Evolutionary conservation across 2,329 filamentous ascomycete genomes (phyloP).

Genomic region (Monilinia laxa): DNA sequence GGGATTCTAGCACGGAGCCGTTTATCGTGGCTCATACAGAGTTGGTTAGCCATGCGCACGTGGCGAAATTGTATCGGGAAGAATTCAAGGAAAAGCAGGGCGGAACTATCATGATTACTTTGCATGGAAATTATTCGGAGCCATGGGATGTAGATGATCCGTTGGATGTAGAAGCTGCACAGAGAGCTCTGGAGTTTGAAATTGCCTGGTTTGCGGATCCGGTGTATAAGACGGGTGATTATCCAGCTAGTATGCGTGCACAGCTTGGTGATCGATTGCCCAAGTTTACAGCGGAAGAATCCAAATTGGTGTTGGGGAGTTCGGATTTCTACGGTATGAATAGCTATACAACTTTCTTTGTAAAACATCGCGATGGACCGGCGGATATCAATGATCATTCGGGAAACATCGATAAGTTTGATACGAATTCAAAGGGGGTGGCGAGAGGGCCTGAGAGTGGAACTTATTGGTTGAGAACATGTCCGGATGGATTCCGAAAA

Average conservation of each 20-base stretch:
- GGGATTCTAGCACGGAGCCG: slow-evolving; percentile 72
- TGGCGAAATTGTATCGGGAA: slow-evolving; percentile 76
- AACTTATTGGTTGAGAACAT: slow-evolving; percentile 74
- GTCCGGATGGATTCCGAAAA: slow-evolving; percentile 72
- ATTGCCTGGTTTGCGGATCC: slow-evolving; percentile 87
- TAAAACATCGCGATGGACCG: slow-evolving; percentile 65
- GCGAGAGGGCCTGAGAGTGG: slow-evolving; percentile 78
- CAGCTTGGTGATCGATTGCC: slow-evolving; percentile 80
- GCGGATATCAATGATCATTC: slow-evolving; percentile 65
- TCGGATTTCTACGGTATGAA: slow-evolving; percentile 95
- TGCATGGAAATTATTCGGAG: slow-evolving; percentile 65
- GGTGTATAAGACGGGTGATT: slow-evolving; percentile 72
- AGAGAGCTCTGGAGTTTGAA: slow-evolving; percentile 79
- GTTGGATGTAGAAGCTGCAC: slow-evolving; percentile 68
- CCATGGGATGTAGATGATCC: slow-evolving; percentile 78
- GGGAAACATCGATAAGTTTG: slow-evolving; percentile 71
- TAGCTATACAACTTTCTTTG: slow-evolving; percentile 84
- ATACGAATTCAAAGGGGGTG: slow-evolving; percentile 68
- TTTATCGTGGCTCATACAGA: slow-evolving; percentile 81
- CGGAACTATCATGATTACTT: slow-evolving; percentile 79
- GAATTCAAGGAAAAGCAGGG: slow-evolving; percentile 71
- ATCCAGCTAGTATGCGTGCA: slow-evolving; percentile 77
- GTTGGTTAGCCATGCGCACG: slow-evolving; percentile 75
- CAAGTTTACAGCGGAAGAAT: slow-evolving; percentile 66
- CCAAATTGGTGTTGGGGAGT: slow-evolving; percentile 67